phyloP scores from a whole-genome alignment of 2,329 filamentous ascomycete genomes.

The Cladobotryum protrusum region DNA sequence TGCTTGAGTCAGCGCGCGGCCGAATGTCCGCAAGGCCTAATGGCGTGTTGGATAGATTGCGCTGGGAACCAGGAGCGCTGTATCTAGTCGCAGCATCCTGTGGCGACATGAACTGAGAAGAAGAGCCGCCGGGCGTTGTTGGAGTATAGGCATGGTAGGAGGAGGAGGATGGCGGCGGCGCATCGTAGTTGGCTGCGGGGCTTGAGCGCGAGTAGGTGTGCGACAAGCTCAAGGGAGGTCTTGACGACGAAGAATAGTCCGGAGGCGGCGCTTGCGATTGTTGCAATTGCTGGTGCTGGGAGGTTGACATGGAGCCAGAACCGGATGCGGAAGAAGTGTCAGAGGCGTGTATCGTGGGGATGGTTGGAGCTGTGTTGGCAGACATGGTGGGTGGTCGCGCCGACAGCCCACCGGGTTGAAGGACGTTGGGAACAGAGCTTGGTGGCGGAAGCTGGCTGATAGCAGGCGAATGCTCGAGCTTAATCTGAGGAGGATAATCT shows the following conservation, averaged over 20 bases:
- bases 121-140: conserved; percentile 56
- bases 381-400: conserved; percentile 30
- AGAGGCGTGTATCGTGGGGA: conserved; percentile 41
- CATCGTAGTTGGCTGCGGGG: conserved; percentile 57
- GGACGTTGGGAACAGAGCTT: conserved; percentile 49
- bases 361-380: conserved; percentile 38
- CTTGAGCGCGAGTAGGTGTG: conserved; percentile 83
- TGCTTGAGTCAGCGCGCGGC: conserved; percentile 73
- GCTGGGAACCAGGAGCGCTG: conserved; percentile 50
- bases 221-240: conserved; percentile 58
- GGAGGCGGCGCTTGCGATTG: conserved; percentile 34
- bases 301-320: conserved; percentile 26
- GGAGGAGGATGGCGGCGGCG: conserved; percentile 48
- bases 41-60: conserved; percentile 72
- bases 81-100: conserved; percentile 45
- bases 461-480: conserved; percentile 40
- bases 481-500: conserved; percentile 47
- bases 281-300: conserved; percentile 25
- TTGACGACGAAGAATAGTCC: conserved; percentile 58
- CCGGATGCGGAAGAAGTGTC: conserved; percentile 17
- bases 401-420: conserved; percentile 49
- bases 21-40: conserved; percentile 88
- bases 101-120: conserved; percentile 60
- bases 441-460: conserved; percentile 28
- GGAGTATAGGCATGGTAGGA: conserved; percentile 52